phyloP scores from a whole-genome alignment of 306 rosid genomes.

The Pterocarpus santalinus region DNA sequence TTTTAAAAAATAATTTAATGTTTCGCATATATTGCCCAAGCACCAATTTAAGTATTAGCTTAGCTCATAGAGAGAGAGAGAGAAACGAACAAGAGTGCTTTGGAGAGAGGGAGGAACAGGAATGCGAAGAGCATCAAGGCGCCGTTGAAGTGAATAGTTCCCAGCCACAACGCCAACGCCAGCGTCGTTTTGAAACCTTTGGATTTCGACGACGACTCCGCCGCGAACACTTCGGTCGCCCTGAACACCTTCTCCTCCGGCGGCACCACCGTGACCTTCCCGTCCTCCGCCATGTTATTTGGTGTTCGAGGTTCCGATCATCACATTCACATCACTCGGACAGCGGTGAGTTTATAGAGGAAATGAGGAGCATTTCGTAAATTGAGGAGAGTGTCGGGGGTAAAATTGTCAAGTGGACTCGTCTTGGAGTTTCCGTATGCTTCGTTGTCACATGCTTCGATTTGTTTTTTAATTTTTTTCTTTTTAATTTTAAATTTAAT shows the following conservation, averaged over 20 bases:
- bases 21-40: no score
- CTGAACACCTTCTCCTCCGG: slow-evolving; percentile 48
- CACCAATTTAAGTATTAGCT: no score
- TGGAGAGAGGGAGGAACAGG: slow-evolving; percentile 68
- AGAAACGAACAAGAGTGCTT: slow-evolving; percentile 67
- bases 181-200: slow-evolving; percentile 39
- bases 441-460: neutral
- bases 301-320: neutral
- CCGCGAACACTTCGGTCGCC: slow-evolving; percentile 48
- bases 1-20: no score
- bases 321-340: neutral
- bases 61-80: neutral
- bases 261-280: neutral
- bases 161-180: slow-evolving; percentile 78
- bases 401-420: neutral
- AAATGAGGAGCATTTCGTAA: neutral
- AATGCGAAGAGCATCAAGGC: slow-evolving; percentile 58
- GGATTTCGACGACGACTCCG: slow-evolving; percentile 40
- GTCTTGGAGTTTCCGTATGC: slow-evolving; percentile 19
- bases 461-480: neutral
- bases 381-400: neutral
- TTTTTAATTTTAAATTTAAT: no score
- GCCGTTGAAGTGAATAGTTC: slow-evolving; percentile 72
- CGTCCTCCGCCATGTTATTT: slow-evolving; percentile 12
- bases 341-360: neutral